Evolutionary conservation across 2,329 filamentous ascomycete genomes (phyloP), one percentile per base, ranked within the genome.

Genomic region (Hirsutella minnesotensis): DNA sequence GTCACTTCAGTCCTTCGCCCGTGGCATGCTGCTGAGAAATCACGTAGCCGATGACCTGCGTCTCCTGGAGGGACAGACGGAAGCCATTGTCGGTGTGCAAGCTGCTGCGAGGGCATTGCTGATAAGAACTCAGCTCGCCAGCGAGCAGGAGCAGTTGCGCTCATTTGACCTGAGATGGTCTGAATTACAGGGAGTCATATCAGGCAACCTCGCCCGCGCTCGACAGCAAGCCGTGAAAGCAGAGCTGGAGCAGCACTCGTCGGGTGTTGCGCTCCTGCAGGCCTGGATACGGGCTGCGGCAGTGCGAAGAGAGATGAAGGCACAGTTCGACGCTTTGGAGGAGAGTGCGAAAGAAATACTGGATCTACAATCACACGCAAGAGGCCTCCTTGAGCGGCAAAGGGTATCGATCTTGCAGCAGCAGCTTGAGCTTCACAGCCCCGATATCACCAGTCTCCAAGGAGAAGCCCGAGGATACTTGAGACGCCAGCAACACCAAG

Each of bases 391-490:
- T 29, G 63, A 73, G 48, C 70, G 79, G 41, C 65, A 64, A 41
- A 66, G 64, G 15, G 54, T 79, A 24, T 63, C 66, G 9, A 59
- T 59, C 10, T 69, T 78, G 19, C 63, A 68, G 29, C 62, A 73
- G 36, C 67, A 72, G 3, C 68, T 94, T 18, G 68, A 77, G 42
- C 66, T 66, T 36, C 70, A 86, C 51, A 70, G 71, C 9, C 54
- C 68, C 1, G 64, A 68, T 8, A 76, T 86, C 41, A 72, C 66
- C 18, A 65, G 70, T 20, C 67, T 94, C 1, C 86, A 94, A 58
- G 75, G 79, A 18, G 67, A 73, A 37, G 73, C 75, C 21, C 74
- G 85, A 49, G 86, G 81, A n/a, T 77, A 69, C 51, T 58, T 81
- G 15, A 72, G 72, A 51, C 75, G 86, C 44, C 68, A 79, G 46